Evolutionary conservation across 2,329 filamentous ascomycete species (phyloP), one percentile per base, ranked within the genome.

Genomic region (Aureobasidium uvarum): DNA sequence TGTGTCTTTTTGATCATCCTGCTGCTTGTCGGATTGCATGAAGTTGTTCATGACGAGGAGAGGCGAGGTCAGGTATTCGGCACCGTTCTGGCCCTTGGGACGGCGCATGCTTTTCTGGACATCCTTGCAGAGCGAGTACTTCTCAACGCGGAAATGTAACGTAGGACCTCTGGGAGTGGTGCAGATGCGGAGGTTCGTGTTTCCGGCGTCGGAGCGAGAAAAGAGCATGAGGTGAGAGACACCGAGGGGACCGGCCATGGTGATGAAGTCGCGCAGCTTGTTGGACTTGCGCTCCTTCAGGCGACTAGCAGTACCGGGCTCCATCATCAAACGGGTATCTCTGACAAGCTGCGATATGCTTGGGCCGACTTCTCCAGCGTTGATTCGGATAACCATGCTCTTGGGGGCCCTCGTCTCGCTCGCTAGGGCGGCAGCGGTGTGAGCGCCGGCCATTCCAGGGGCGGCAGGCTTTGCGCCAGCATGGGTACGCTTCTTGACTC

Each of bases 31-130:
- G 6, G 58, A 78, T 76, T 68, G 82, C 45, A 86, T 85, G 77
- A 99, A 96, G 77, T 96, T 97, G 80, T 99, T 99, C 95, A 99
- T 98, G 70, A 99, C 95, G 51, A 99, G 85, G 78, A 98, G 79
- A 68, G 95, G 95, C 7, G 95, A 88, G 50, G 88, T 92, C 66
- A 90, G 83, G 72, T 91, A 96, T 76, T 96, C 92, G 75, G 94
- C 73, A 54, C 73, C 94, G 68, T 90, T 91, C 55, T 89, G 89
- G 55, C 88, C 89, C 74, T 88, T 86, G 10, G 94, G 92, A 71
- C 92, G 90, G 77, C 90, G 92, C 79, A 96, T 87, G 16, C 91
- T 87, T 74, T 87, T 89, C 71, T 90, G 85, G 3, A 99, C 88
- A 76, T 99, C 95, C 77, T 95, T 96, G 78, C 89, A 91, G 2